Evolutionary conservation across 2,329 filamentous ascomycete species (phyloP), one percentile per base, ranked within the genome.

Genomic region (Fusarium sp.): DNA sequence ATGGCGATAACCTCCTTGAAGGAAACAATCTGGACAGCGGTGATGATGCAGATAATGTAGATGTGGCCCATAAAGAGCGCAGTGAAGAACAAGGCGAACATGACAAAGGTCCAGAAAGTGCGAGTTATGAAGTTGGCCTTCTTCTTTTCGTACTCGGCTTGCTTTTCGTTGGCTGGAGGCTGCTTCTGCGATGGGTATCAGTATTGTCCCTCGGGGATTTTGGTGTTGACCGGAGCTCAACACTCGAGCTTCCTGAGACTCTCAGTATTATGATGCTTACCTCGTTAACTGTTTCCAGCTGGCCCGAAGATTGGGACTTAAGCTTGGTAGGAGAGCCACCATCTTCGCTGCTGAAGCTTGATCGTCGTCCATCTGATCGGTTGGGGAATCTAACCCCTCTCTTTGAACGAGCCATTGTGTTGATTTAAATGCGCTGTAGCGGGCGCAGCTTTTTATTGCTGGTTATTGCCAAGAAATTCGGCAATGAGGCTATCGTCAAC

Each of bases 1-100:
- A 99, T 98, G 69, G 95, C 94, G 77, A 99, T 98, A 75, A 99
- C 96, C 82, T 99, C 96, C 84, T 97, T 98, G 88, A 98, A 99
- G 58, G 93, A 97, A 74, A 99, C 88, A 78, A 99, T 95, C 82
- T 99, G 96, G 65, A 99, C 87, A 49, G 92, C 92, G 30, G 96
- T 98, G 74, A 97, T 92, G 77, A 97, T 90, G 75, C 90, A 90
- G 78, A 99, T 93, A 79, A 99, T 92, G 84, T 98, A 99, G 79
- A 99, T 94, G 82, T 99, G 96, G 65, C 96, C 96, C 76, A 94
- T 93, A 83, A 97, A 97, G 81, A 99, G 92, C 70, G 93, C 89
- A 59, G 88, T 86, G 81, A 98, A 97, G 86, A 99, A 99, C 76
- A 89, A 87, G 56, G 85, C 92, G 74, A 99, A 97, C 96, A 99